Conservation (phyloP, 768 basidiomycete genomes). For the Podaxis sp. region DNA sequence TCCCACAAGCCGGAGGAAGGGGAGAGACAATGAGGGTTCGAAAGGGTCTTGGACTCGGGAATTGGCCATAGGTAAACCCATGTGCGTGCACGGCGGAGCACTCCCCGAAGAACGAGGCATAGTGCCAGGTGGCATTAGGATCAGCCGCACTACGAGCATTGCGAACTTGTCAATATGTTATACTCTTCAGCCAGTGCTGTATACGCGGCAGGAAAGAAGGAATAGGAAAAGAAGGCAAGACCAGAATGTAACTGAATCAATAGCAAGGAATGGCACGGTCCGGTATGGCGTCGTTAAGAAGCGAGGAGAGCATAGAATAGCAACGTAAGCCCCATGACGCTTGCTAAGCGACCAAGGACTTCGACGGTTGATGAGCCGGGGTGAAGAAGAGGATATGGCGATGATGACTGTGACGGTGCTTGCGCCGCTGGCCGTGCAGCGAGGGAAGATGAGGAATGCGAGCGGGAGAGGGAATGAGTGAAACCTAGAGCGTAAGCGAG, state of each 20-base stretch:
- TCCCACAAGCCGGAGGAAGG: too few species aligned
- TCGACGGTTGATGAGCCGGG: constrained; percentile 4
- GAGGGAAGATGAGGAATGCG: not conserved
- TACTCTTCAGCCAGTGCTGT: too few species aligned
- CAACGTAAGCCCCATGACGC: constrained; percentile 12
- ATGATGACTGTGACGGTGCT: not conserved
- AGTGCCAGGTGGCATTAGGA: too few species aligned
- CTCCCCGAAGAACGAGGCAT: too few species aligned
- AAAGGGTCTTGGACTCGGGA: too few species aligned
- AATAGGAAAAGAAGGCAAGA: not conserved
- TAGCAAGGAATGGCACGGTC: not conserved
- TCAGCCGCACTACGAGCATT: too few species aligned
- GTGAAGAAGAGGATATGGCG: not conserved
- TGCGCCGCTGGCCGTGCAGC: not conserved
- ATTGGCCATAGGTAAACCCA: too few species aligned
- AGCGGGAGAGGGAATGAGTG: not conserved
- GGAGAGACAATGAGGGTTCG: too few species aligned
- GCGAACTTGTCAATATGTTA: too few species aligned
- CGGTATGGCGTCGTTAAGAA: constrained; percentile 34
- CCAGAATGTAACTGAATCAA: not conserved
- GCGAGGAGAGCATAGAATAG: constrained; percentile 21
- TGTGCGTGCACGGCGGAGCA: too few species aligned
- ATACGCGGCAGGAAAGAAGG: too few species aligned
- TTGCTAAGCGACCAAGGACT: not conserved
- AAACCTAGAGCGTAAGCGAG: not conserved